Conservation (phyloP, 2,329 filamentous ascomycete genomes). For the Ophiosphaerella narmari region DNA sequence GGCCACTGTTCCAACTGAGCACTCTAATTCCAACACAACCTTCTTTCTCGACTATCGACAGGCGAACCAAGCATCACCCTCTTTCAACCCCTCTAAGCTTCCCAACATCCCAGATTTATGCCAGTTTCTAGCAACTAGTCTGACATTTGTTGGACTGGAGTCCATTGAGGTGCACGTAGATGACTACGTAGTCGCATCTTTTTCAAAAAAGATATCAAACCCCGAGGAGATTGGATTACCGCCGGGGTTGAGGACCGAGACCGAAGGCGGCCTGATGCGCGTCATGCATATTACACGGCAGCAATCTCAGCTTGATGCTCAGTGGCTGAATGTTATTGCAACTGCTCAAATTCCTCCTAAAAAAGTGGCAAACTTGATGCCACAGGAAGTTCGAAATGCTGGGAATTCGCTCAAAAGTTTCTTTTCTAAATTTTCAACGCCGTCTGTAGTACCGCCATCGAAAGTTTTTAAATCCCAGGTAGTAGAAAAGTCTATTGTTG, state of each 20-base stretch:
- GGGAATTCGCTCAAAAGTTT: constrained; percentile 46
- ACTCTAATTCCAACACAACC: constrained; percentile 74
- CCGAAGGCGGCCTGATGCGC: constrained; percentile 87
- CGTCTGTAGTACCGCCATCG: constrained; percentile 22
- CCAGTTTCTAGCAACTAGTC: constrained; percentile 90
- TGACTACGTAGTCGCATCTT: constrained; percentile 76
- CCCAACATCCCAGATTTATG: constrained; percentile 84
- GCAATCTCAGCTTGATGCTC: constrained; percentile 88
- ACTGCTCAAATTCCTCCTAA: constrained; percentile 69
- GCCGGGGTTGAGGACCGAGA: constrained; percentile 77
- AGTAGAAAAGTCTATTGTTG: constrained; percentile 15
- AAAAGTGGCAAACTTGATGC: constrained; percentile 35
- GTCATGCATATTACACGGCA: constrained; percentile 80
- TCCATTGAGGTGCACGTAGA: constrained; percentile 90
- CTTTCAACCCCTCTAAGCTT: constrained; percentile 66
- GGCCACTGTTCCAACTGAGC: constrained; percentile 70
- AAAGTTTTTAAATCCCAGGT: constrained; percentile 25
- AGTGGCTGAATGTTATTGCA: constrained; percentile 83
- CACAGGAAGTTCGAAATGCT: constrained; percentile 41
- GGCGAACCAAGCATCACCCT: constrained; percentile 57
- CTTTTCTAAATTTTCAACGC: constrained; percentile 44
- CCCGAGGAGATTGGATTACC: constrained; percentile 74
- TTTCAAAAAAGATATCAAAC: constrained; percentile 86
- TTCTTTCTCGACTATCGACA: constrained; percentile 96
- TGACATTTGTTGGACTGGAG: constrained; percentile 92